Evolutionary conservation across 495 filamentous ascomycete genomes (phyloP), one percentile per base, ranked within the genome.

Genomic region (Cenococcum geophilum): DNA sequence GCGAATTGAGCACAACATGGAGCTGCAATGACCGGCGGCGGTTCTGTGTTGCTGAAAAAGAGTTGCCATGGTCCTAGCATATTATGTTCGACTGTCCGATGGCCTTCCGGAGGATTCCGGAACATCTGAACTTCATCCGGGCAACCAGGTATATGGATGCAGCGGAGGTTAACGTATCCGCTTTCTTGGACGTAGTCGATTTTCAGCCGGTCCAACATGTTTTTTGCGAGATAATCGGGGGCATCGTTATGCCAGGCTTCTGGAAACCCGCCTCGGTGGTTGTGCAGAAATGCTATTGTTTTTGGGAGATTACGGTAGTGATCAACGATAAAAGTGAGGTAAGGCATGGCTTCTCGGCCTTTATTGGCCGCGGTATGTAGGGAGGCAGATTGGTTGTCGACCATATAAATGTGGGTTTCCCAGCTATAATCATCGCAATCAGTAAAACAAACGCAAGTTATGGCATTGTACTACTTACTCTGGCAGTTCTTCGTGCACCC

Each of bases 1-100:
- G 82, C 86, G 61, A 90, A 89, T 71, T 89, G 87, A 45, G 85
- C 80, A 72, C 86, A 89, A 64, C 86, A 89, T 14, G 81, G 78
- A 0, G 78, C 80, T 0, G 76, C 81, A 5, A 88, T 73, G 1
- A 73, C 62, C 4, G 74, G 69, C 10, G 82, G 80, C 1, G 82
- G 72, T 0, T 78, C 60, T 67, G 62, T 71, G 35, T 42, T 45
- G 23, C 22, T 21, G 34, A 67, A 63, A n/a, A 68, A 45, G 1
- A 45, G 20, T 16, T 27, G 35, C 64, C 64, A 67, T 21, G 34
- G 40, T n/a, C 54, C 53, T 25, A 58, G 42, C 35, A 73, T 65
- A 10, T 68, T 63, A 45, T 71, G 70, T 0, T 70, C 71, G n/a
- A 67, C 57, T 25, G 71, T 74, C 9, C 68, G 67, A 0, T 74